These are phyloP conservation scores for Pichiaceae sp. DNA, from an alignment of 1,139 yeast genomes.

Conservation along the genomic window DNA sequence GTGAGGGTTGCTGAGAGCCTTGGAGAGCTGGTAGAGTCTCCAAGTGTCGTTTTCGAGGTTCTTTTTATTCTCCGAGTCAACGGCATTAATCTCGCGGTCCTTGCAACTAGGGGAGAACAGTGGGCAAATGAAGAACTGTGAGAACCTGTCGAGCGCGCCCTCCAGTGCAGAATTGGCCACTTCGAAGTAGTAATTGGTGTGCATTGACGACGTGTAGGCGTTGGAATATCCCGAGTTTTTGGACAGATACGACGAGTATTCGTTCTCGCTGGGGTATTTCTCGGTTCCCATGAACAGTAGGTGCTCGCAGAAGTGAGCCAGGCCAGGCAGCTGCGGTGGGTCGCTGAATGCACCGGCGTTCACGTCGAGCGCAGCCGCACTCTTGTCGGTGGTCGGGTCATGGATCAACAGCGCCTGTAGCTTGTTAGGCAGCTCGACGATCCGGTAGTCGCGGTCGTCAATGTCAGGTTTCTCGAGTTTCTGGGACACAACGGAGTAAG, in stretches of 20 bases:
- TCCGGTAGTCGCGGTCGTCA: conserved; percentile 71
- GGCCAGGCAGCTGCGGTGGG: conserved; percentile 64
- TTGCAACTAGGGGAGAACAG: conserved; percentile 74
- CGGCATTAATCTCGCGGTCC: conserved; percentile 90
- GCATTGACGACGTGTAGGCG: conserved; percentile 85
- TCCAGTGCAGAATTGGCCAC: conserved; percentile 66
- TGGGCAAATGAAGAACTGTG: conserved; percentile 87
- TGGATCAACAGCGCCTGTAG: conserved; percentile 70
- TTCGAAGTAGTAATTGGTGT: conserved; percentile 88
- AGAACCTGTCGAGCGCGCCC: conserved; percentile 86
- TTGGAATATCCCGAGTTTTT: conserved; percentile 52
- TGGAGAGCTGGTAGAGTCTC: conserved; percentile 82
- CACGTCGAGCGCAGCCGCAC: conserved; percentile 91
- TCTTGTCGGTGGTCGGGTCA: conserved; percentile 79
- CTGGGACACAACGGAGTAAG: conserved; percentile 16
- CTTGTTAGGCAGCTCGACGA: conserved; percentile 57
- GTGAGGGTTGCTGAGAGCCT: conserved; percentile 55
- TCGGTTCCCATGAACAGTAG: conserved; percentile 93
- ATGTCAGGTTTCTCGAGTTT: conserved; percentile 49
- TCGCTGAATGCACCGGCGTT: conserved; percentile 87
- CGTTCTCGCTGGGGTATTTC: conserved; percentile 88
- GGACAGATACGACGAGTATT: conserved; percentile 68
- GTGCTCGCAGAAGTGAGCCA: conserved; percentile 97
- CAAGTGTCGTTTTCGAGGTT: conserved; percentile 84
- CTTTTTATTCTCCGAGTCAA: conserved; percentile 92